Percentiles rank a stretch among this genome's conserved stretches.
phyloP scores from a whole-genome alignment of 441 rosid species.

The Pelargonium citronellum region DNA sequence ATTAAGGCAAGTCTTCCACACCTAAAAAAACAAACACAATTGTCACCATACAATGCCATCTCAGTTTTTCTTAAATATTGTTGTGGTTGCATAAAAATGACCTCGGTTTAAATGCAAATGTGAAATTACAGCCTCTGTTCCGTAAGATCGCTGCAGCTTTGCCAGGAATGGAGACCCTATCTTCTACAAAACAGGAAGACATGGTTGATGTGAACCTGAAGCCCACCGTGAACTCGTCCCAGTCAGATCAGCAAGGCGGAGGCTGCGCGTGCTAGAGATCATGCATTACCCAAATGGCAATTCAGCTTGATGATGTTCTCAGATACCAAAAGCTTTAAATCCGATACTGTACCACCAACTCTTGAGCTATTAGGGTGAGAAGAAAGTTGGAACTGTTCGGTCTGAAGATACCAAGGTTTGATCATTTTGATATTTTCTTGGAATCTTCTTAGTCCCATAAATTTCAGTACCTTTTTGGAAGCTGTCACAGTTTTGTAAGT shows the following conservation, averaged over 20 bases:
- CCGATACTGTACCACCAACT: not conserved
- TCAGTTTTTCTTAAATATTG: no score
- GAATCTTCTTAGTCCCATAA: not conserved
- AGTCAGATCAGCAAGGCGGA: slow-evolving; percentile 19
- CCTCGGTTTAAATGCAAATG: not conserved
- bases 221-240: slow-evolving; percentile 53
- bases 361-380: slow-evolving; percentile 5
- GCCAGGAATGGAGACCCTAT: slow-evolving; percentile 91
- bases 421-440: not conserved
- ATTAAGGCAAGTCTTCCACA: slow-evolving; percentile 34
- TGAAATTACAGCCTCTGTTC: slow-evolving; percentile 53
- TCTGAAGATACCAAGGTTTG: not conserved
- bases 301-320: slow-evolving; percentile 3
- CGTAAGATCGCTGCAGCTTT: slow-evolving; percentile 90
- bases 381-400: not conserved
- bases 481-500: not conserved
- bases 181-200: slow-evolving; percentile 85
- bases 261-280: not conserved
- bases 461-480: not conserved
- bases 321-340: not conserved
- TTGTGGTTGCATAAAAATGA: no score
- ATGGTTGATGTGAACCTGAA: slow-evolving; percentile 90
- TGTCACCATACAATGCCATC: no score
- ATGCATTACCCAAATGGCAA: not conserved
- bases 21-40: no score